Base-by-base conservation (phyloP, 2,329 filamentous ascomycete species). In the Aspergillus clavatus region DNA sequence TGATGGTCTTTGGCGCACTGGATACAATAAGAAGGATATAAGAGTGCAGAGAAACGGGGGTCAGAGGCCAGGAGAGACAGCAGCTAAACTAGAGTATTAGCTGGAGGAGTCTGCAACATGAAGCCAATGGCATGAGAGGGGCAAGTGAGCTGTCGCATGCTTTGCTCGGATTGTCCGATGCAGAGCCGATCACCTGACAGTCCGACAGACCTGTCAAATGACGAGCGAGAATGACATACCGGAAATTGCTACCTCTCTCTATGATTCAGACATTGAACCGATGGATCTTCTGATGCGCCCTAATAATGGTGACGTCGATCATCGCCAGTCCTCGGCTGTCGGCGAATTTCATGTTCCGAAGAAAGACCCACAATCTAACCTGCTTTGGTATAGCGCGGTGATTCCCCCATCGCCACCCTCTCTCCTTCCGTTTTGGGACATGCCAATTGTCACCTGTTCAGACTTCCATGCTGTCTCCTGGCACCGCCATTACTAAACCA, bases 101-200 rank as follows among this genome's bases (percentile, higher is more conserved):
- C 19, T 11, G 14, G 19, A 18, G 12, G 8, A 16, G 14, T 11
- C 31, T 19, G n/a, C 11, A 16, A 21, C 31, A 35, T 18, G 14
- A 35, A 35, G 16, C 31, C 31, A 35, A 35, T 18, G 8, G 18
- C 8, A 18, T 5, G 31, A 18, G 31, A 11, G 31, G 31, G 31
- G 31, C 14, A 18, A 33, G 7, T 33, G 29, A 33, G 29, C n/a
- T 35, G 31, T 35, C 31, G 31, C 31, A 35, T 35, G 31, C 31
- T 35, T 16, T 21, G 18, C 11, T 35, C 18, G 10, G n/a, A 35
- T 35, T 21, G 46, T 21, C 22, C 22, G 38, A 40, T 44, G 45
- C 36, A 23, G 28, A 40, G 39, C 40, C 39, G 43, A 46, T 48
- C 36, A 42, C 19, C 43, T 43, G 38, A 33, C 19, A 16, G 31